These are phyloP conservation scores for Vigna angularis DNA, from an alignment of 306 rosid species.

Conservation along the genomic window DNA sequence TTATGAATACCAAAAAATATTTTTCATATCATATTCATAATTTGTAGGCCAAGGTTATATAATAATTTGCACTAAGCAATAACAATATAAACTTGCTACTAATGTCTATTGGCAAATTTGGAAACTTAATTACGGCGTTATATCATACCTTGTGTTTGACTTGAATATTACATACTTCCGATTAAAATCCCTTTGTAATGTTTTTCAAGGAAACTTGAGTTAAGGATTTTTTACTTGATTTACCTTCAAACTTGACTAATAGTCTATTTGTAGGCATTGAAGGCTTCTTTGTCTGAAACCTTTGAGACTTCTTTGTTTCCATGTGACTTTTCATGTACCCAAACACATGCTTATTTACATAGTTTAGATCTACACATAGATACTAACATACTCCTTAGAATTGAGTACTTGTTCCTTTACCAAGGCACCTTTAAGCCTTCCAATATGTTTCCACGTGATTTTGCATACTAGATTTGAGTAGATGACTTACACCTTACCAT, in stretches of 20 bases:
- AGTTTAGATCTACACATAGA: background rate
- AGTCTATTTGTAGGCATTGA: background rate
- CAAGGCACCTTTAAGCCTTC: background rate
- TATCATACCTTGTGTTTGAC: background rate
- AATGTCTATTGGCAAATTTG: background rate
- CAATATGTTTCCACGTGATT: background rate
- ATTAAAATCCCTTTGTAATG: no score
- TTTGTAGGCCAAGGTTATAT: background rate
- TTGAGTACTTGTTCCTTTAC: background rate
- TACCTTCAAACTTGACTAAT: background rate
- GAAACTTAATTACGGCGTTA: background rate
- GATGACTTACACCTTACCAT: background rate
- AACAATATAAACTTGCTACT: background rate
- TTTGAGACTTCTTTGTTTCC: background rate
- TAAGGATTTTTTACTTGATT: no score
- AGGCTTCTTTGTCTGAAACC: background rate
- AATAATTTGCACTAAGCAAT: background rate
- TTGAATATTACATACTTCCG: background rate
- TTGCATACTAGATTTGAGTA: background rate
- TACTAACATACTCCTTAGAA: background rate
- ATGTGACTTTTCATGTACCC: background rate
- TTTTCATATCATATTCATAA: background rate
- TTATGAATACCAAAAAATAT: background rate
- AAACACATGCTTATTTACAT: no score
- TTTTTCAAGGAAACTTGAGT: no score